These are phyloP conservation scores for Hypoxylon cercidicola DNA, from an alignment of 495 filamentous ascomycete species.

Conservation along the genomic window DNA sequence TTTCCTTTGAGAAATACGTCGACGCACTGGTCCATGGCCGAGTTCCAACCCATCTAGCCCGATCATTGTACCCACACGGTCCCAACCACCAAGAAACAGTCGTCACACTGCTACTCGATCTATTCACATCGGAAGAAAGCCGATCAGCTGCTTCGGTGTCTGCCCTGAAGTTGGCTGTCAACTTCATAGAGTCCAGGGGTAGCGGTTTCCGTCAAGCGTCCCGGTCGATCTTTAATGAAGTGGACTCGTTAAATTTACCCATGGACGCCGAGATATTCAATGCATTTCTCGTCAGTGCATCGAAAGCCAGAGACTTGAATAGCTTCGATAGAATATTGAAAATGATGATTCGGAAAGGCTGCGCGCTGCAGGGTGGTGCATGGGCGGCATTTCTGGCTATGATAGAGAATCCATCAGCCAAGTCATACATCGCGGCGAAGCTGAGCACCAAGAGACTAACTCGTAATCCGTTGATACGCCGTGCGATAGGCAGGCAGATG, in stretches of 20 bases:
- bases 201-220: conserved; percentile 25
- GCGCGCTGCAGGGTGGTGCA: conserved; percentile 44
- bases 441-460: conserved; percentile 47
- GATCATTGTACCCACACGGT: conserved; percentile 40
- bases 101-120: conserved; percentile 37
- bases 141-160: conserved; percentile 38
- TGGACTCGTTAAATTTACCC: conserved; percentile 29
- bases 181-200: conserved; percentile 42
- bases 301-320: conserved; percentile 44
- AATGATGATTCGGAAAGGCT: conserved; percentile 46
- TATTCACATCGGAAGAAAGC: conserved; percentile 44
- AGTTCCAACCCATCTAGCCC: conserved; percentile 34
- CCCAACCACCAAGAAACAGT: conserved; percentile 44
- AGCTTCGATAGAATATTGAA: conserved; percentile 46
- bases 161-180: conserved; percentile 53
- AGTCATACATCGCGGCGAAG: conserved; percentile 45
- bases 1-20: conserved; percentile 50
- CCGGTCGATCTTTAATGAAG: conserved; percentile 38
- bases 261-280: conserved; percentile 50
- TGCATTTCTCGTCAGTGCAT: conserved; percentile 44
- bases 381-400: conserved; percentile 56
- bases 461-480: conserved; percentile 27
- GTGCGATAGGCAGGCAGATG: conserved; percentile 47
- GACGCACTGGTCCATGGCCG: conserved; percentile 43
- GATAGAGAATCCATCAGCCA: conserved; percentile 50